Conservation (phyloP, 179 eudicot species). For the Beta corolliflora region DNA sequence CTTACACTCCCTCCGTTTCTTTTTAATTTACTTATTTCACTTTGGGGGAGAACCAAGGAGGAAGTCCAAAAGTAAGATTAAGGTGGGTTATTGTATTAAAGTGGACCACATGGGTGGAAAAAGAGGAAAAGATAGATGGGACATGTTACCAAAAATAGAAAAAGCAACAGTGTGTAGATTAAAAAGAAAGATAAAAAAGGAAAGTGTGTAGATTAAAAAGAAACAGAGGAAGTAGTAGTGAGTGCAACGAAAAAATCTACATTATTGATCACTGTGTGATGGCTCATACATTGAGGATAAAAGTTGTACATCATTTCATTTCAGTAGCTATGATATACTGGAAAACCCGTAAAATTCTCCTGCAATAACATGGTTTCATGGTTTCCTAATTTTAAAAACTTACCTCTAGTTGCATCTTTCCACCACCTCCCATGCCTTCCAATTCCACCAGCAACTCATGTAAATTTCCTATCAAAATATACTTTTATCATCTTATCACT, state of each 20-base stretch:
- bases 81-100: too few relatives aligned
- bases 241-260: not conserved
- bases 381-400: slow-evolving; percentile 26
- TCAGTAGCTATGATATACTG: not conserved
- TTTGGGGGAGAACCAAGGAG: too few relatives aligned
- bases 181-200: too few relatives aligned
- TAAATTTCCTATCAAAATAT: slow-evolving; percentile 54
- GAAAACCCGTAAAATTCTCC: not conserved
- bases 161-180: too few relatives aligned
- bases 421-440: slow-evolving; percentile 99
- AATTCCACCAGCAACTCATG: slow-evolving; percentile 87
- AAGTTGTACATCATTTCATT: not conserved
- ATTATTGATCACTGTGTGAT: not conserved
- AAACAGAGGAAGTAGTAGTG: not conserved
- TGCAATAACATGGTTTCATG: not conserved
- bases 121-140: too few relatives aligned
- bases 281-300: not conserved
- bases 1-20: not conserved
- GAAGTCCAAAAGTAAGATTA: too few relatives aligned
- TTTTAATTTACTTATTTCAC: too few relatives aligned
- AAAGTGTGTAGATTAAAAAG: too few relatives aligned
- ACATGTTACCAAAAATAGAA: too few relatives aligned
- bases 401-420: slow-evolving; percentile 93
- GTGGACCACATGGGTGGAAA: too few relatives aligned
- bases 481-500: slow-evolving; percentile 21